Conservation (phyloP, 2,329 filamentous ascomycete species). For the Hypomyces rosellus region DNA sequence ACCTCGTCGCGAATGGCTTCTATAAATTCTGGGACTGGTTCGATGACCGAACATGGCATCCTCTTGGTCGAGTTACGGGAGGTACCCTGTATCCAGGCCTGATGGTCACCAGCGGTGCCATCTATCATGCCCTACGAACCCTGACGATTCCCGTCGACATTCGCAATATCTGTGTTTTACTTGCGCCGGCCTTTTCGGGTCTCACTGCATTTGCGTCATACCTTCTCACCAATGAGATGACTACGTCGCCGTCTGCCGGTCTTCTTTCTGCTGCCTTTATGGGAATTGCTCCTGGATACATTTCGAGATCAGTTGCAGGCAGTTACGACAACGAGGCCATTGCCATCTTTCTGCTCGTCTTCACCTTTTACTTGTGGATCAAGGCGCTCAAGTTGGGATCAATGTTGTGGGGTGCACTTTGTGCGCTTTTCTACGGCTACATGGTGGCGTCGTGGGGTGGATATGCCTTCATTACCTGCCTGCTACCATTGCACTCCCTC, state of each 20-base stretch:
- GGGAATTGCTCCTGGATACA: conserved; percentile 96
- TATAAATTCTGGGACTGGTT: conserved; percentile 99
- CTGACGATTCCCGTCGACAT: conserved; percentile 93
- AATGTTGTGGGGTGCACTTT: conserved; percentile 91
- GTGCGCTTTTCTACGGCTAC: conserved; percentile 96
- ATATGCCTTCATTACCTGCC: conserved; percentile 98
- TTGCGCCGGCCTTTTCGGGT: conserved; percentile 90
- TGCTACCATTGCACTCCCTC: conserved; percentile 90
- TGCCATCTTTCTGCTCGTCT: conserved; percentile 96
- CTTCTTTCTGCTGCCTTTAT: conserved; percentile 93
- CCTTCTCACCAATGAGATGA: conserved; percentile 95
- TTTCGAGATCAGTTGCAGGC: conserved; percentile 93
- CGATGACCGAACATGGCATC: conserved; percentile 99
- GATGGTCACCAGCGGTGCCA: conserved; percentile 97
- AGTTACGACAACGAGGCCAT: conserved; percentile 99
- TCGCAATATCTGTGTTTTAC: conserved; percentile 95
- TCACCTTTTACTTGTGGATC: conserved; percentile 99
- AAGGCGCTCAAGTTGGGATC: conserved; percentile 96
- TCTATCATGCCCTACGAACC: conserved; percentile 88
- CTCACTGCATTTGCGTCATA: conserved; percentile 90
- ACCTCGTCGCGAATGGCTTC: conserved; percentile 93
- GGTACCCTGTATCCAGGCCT: conserved; percentile 97
- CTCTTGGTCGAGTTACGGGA: conserved; percentile 93
- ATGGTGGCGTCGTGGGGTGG: conserved; percentile 99
- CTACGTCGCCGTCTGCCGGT: conserved; percentile 86